phyloP scores from a whole-genome alignment of 2,329 filamentous ascomycete genomes.

The Akanthomyces lecanii region DNA sequence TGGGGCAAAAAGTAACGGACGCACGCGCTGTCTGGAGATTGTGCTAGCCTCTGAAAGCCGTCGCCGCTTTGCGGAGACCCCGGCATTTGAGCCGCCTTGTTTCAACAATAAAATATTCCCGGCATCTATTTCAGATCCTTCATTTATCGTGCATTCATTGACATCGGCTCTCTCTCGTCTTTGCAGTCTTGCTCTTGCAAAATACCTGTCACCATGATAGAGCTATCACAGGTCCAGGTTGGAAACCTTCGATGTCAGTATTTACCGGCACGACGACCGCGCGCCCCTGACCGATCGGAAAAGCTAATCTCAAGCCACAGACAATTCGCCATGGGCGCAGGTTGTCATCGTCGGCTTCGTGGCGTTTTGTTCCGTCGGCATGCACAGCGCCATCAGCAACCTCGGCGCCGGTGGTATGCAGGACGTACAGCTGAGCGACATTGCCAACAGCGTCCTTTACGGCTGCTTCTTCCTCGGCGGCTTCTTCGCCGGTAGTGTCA shows the following conservation, averaged over 20 bases:
- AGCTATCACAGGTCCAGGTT: constrained; percentile 5
- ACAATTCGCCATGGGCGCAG: constrained; percentile 21
- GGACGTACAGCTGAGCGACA: constrained; percentile 17
- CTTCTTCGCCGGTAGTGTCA: constrained; percentile 65
- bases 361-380: constrained; percentile 24
- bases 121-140: not conserved
- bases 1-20: not conserved
- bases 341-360: constrained; percentile 23
- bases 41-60: not conserved
- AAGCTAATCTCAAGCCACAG: constrained; percentile 8
- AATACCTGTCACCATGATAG: not conserved
- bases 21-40: not conserved
- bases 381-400: constrained; percentile 21
- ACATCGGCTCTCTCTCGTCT: not conserved
- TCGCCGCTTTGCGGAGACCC: not conserved
- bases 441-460: constrained; percentile 37
- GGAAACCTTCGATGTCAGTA: not conserved
- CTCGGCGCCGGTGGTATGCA: constrained; percentile 15
- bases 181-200: not conserved
- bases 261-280: not conserved
- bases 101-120: not conserved
- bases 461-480: constrained; percentile 60
- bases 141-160: not conserved
- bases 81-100: not conserved
- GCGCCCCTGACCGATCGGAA: not conserved